A percentile compares a stretch with the other conserved stretches of the same genome.
Conservation (phyloP, 495 filamentous ascomycete genomes). For the Aspergillus campestris region DNA sequence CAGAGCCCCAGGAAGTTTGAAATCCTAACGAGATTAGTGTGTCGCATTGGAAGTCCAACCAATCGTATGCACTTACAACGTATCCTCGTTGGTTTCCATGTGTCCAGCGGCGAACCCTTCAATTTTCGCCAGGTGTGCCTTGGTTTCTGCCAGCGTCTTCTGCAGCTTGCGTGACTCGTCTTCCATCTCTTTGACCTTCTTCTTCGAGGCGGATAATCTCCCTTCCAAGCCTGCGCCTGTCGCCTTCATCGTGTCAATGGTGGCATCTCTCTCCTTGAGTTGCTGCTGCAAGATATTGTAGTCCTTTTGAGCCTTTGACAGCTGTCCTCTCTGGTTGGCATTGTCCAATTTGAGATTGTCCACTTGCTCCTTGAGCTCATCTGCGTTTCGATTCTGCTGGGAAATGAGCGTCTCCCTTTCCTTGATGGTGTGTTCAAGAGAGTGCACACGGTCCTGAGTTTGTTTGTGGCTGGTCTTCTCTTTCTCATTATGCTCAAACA, state of each 20-base stretch:
- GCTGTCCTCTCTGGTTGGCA: conserved; percentile 3
- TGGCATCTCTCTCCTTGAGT: conserved; percentile 10
- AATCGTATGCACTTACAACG: conserved; percentile 6
- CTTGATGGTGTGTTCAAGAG: conserved; percentile 1
- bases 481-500: conserved; percentile 4
- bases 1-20: conserved; percentile 8
- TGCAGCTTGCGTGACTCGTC: conserved; percentile 3
- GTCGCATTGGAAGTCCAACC: neutral
- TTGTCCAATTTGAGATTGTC: conserved; percentile 1
- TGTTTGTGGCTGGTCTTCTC: conserved; percentile 5
- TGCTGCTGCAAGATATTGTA: conserved; percentile 7
- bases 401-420: conserved; percentile 4
- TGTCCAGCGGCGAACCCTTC: conserved; percentile 5
- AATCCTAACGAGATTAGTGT: conserved; percentile 6
- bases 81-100: conserved; percentile 6
- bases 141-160: conserved; percentile 1
- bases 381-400: conserved; percentile 1
- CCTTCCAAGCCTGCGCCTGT: conserved; percentile 3
- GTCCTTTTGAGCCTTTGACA: conserved; percentile 4
- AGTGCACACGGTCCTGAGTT: neutral
- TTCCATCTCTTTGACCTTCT: conserved; percentile 3
- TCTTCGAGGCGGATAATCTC: neutral
- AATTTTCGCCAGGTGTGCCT: conserved; percentile 2
- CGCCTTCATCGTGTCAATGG: conserved; percentile 8
- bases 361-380: conserved; percentile 1